Conservation (phyloP, 352 stramenopile genomes). For the Phytophthora cactorum region DNA sequence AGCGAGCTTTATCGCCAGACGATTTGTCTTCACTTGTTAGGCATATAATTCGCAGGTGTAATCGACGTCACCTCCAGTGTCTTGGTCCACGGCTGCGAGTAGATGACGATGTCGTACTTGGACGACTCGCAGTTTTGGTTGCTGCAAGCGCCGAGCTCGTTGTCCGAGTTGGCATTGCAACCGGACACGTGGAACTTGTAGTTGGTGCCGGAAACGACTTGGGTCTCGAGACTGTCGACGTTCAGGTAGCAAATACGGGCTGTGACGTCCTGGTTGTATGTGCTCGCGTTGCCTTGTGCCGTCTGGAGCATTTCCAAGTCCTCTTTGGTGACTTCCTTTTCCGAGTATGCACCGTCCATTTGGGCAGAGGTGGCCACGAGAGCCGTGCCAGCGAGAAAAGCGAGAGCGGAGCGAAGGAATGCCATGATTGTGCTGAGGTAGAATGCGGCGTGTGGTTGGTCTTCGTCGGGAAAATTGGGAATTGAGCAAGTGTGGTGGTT, state of each 20-base stretch:
- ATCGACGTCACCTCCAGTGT: constrained; percentile 2
- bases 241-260: neutral
- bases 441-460: no score
- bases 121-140: neutral
- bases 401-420: neutral
- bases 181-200: constrained; percentile 1
- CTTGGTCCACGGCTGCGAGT: neutral
- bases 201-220: neutral
- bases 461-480: no score
- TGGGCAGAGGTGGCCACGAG: neutral
- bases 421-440: neutral
- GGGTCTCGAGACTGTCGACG: neutral
- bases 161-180: no score
- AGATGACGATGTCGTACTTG: constrained; percentile 4
- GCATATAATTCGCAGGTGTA: neutral
- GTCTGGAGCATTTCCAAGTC: neutral
- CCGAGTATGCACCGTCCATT: neutral
- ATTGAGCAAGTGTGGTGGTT: no score
- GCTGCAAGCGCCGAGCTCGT: neutral
- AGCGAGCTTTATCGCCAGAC: no score
- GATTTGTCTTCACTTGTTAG: neutral
- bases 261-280: neutral
- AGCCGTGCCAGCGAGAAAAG: neutral
- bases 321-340: constrained; percentile 1
- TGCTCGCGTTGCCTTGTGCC: no score